Percentiles rank a stretch among this genome's conserved stretches.
These are phyloP conservation scores for Baorangia bicolor DNA, from an alignment of 768 basidiomycete genomes.

Conservation along the genomic window DNA sequence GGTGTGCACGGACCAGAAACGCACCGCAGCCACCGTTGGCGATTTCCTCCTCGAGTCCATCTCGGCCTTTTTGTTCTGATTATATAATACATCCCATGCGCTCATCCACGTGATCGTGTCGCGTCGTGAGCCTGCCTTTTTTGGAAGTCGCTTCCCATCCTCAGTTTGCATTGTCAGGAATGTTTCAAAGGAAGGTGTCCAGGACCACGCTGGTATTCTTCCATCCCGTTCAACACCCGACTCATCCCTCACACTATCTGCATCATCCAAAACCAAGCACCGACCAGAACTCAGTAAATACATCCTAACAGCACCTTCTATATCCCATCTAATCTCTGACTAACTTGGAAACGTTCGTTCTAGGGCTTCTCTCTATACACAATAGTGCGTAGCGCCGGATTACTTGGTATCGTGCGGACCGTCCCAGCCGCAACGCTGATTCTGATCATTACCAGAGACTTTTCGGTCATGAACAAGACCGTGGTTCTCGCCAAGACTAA, in stretches of 20 bases:
- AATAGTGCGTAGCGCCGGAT: constrained; percentile 32
- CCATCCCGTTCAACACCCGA: no score
- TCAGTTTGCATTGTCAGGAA: no score
- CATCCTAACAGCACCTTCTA: no score
- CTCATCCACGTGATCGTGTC: constrained; percentile 32
- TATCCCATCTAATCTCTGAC: not conserved
- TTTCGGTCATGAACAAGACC: constrained; percentile 63
- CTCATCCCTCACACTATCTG: no score
- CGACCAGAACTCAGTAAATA: no score
- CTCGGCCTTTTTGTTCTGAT: constrained; percentile 14
- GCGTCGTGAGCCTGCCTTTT: constrained; percentile 8
- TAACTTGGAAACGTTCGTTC: not conserved
- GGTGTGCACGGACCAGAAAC: constrained; percentile 47
- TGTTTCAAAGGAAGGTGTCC: no score
- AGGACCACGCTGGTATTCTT: no score
- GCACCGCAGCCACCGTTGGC: constrained; percentile 78
- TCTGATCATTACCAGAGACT: constrained; percentile 43
- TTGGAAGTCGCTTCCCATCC: not conserved
- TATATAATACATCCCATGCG: constrained; percentile 22
- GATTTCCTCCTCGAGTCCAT: constrained; percentile 72
- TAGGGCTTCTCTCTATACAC: constrained; percentile 55
- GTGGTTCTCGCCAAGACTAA: constrained; percentile 55
- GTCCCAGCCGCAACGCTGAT: not conserved
- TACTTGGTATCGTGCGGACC: not conserved
- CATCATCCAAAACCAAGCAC: no score